Conservation (phyloP, 306 rosid species). For the Ochetophila trinervis region DNA sequence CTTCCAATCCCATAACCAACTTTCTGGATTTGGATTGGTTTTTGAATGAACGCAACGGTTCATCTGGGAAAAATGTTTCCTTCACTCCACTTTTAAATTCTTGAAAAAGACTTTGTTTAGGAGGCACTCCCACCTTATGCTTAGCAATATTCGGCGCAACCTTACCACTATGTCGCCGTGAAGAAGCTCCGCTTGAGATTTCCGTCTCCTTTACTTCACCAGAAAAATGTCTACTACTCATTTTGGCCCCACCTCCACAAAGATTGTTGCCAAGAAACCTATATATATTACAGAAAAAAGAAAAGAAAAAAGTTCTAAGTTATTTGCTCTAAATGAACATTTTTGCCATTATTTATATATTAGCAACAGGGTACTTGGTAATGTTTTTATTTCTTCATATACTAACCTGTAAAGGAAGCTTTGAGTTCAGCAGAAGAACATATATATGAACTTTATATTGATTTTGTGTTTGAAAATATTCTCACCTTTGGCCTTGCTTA, state of each 20-base stretch:
- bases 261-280: no score
- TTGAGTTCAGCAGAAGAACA: no score
- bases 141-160: neutral
- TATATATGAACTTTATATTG: no score
- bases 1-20: slow-evolving; percentile 38
- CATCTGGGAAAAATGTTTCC: slow-evolving; percentile 34
- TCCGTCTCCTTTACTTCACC: neutral
- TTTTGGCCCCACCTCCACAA: neutral
- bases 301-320: no score
- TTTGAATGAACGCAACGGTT: slow-evolving; percentile 47
- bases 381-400: no score
- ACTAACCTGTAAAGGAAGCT: no score
- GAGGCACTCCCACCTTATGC: slow-evolving; percentile 31
- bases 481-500: no score
- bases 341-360: no score
- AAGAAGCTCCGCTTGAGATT: neutral
- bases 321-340: no score
- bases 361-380: no score
- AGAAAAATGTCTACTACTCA: neutral
- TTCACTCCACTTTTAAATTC: slow-evolving; percentile 22
- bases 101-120: slow-evolving; percentile 13
- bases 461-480: no score
- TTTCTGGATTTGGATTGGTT: slow-evolving; percentile 31
- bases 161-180: neutral
- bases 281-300: no score